Conservation (phyloP, 73 alveolate species). For the Symbiodinium pilosum region DNA sequence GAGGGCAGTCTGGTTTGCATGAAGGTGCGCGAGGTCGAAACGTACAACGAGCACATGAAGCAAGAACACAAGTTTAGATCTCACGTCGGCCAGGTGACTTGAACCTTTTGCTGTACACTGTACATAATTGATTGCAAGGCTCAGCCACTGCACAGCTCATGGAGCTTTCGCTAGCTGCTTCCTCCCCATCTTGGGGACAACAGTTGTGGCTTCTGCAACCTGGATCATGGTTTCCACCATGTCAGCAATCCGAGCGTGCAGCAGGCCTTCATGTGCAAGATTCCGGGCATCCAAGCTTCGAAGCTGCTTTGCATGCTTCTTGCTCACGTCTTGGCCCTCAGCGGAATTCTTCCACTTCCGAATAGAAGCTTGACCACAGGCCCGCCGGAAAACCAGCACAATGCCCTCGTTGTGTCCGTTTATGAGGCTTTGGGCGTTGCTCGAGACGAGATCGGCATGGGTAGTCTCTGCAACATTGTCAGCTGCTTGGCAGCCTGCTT, state of each 20-base stretch:
- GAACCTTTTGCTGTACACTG: neutral
- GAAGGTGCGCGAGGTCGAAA: too few relatives aligned
- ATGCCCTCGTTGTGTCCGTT: conserved; percentile 44
- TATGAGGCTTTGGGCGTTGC: conserved; percentile 11
- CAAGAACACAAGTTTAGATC: neutral
- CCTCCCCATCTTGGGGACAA: neutral
- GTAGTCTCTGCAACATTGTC: neutral
- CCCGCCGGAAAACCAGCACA: neutral
- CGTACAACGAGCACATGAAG: too few relatives aligned
- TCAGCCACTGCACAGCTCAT: neutral
- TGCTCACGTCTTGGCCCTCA: conserved; percentile 33
- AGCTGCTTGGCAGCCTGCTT: conserved; percentile 24
- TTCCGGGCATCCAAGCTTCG: neutral
- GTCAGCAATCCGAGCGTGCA: conserved; percentile 13
- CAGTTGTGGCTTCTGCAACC: neutral
- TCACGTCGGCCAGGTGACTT: neutral
- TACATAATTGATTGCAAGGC: neutral
- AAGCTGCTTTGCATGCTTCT: conserved; percentile 44
- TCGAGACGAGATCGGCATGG: conserved; percentile 43
- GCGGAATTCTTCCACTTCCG: conserved; percentile 88
- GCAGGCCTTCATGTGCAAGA: neutral
- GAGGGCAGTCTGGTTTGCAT: too few relatives aligned
- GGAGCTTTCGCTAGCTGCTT: neutral
- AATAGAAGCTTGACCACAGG: conserved; percentile 24
- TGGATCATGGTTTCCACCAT: conserved; percentile 12